Percentiles rank a stretch among this genome's conserved stretches.
These are phyloP conservation scores for Seiridium unicorne DNA, from an alignment of 2,329 filamentous ascomycete genomes.

Conservation along the genomic window DNA sequence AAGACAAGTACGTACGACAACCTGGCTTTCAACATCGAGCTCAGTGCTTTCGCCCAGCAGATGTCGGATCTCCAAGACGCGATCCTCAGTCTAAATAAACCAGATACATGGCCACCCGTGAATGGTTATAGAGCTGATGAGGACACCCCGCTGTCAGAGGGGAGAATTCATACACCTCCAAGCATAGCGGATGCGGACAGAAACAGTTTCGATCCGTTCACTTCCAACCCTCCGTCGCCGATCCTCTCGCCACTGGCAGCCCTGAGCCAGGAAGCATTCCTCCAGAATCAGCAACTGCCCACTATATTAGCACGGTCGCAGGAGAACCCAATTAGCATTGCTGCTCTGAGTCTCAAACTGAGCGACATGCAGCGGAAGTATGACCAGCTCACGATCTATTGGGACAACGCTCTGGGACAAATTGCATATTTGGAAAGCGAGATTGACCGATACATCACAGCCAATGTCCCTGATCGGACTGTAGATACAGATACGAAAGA, in stretches of 20 bases:
- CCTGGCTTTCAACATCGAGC: background rate
- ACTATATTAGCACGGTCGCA: background rate
- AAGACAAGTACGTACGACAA: background rate
- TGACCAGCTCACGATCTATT: background rate
- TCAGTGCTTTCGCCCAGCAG: background rate
- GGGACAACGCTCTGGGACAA: background rate
- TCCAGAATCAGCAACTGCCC: background rate
- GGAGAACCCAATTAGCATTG: background rate
- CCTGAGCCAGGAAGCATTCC: background rate
- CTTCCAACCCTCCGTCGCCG: background rate
- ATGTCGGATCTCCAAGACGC: background rate
- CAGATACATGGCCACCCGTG: background rate
- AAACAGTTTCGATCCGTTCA: background rate
- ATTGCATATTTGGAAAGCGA: background rate
- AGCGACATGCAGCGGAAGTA: background rate
- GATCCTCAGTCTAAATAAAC: background rate
- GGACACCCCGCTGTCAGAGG: no score
- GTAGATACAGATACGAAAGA: background rate
- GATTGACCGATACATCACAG: background rate
- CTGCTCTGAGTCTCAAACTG: background rate
- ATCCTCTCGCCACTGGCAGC: background rate
- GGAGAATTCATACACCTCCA: background rate
- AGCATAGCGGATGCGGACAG: background rate
- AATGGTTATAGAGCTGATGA: background rate
- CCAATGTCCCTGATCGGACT: background rate